Base-by-base conservation (phyloP, 2,329 filamentous ascomycete species). In the Penicillium sp. region DNA sequence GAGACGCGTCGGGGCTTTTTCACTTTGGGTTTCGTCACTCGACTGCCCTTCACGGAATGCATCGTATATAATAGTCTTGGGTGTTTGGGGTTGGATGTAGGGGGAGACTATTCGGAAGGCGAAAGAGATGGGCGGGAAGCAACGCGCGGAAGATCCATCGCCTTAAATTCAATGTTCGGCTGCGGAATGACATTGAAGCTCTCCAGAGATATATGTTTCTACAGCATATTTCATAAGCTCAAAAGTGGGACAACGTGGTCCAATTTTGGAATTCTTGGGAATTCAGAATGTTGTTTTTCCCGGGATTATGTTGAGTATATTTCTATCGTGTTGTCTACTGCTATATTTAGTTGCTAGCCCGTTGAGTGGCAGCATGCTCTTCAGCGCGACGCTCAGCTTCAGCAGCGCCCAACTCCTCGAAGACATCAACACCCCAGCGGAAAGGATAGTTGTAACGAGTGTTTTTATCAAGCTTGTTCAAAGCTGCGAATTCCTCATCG, bases 391-490 rank as follows among this genome's bases (percentile, higher is more conserved):
- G 58, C 49, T 68, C 64, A 13, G 67, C 67, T 51, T 71, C 66
- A 32, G 66, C 68, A 38, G 68, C 64, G 3, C 72, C 71, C 29
- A 71, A 40, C 49, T 76, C 72, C 9, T 65, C 69, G 48, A 75
- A 75, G 40, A 74, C 64, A 57, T 75, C 72, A 42, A 70, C 52
- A 6, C 73, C 72, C 73, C 71, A 75, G 21, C 67, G 65, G 61
- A 68, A 68, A 1, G 71, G 70, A 45, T 71, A 73, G 49, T 72
- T 74, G 59, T 72, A 75, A 22, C 74, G 64, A 54, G 71, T 63
- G 54, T 72, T 64, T 38, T 67, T 66, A 49, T 75, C 71, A 11
- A 76, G 59, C 21, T 67, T 62, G 57, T 74, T 69, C 13, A 74
- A 53, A 32, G 62, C 62, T 36, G 70, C 63, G 51, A 72, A 72